Conservation (phyloP, 2,329 filamentous ascomycete genomes). For the Spiromastix sp. region DNA sequence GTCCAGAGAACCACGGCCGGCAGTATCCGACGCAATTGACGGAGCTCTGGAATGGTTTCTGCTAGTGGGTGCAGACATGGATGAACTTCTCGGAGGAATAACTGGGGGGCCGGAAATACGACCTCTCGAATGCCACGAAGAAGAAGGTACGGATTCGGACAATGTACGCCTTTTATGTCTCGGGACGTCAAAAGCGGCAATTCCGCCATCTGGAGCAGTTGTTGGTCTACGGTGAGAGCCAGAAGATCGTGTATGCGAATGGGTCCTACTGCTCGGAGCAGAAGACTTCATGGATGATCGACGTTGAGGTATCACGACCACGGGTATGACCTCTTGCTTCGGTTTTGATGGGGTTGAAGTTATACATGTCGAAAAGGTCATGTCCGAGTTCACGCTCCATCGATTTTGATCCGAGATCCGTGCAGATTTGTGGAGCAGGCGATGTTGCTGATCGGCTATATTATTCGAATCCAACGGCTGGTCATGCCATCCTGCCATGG, state of each 20-base stretch:
- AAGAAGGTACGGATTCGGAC: slow-evolving; percentile 28
- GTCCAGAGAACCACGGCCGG: slow-evolving; percentile 24
- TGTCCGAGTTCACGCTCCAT: slow-evolving; percentile 32
- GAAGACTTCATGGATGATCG: slow-evolving; percentile 34
- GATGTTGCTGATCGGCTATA: slow-evolving; percentile 35
- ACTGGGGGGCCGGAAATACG: slow-evolving; percentile 22
- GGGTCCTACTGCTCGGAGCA: slow-evolving; percentile 24
- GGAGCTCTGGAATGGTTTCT: slow-evolving; percentile 33
- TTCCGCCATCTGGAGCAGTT: slow-evolving; percentile 24
- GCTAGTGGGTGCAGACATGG: slow-evolving; percentile 37
- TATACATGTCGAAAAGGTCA: slow-evolving; percentile 25
- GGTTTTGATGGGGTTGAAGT: slow-evolving; percentile 17
- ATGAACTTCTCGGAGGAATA: slow-evolving; percentile 33
- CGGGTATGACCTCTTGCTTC: slow-evolving; percentile 32
- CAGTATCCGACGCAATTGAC: slow-evolving; percentile 35
- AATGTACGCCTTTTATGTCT: slow-evolving; percentile 26
- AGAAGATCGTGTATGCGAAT: slow-evolving; percentile 29
- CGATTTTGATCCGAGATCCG: slow-evolving; percentile 39
- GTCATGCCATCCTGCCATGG: slow-evolving; percentile 33
- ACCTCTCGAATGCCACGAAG: slow-evolving; percentile 15
- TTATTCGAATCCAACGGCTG: slow-evolving; percentile 34
- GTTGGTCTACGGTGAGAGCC: slow-evolving; percentile 28
- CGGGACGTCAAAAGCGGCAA: slow-evolving; percentile 23
- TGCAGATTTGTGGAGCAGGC: slow-evolving; percentile 40
- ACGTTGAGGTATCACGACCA: slow-evolving; percentile 39